Conservation (phyloP, 192 early-diverging fungal genomes). For the Phycomyces nitens region DNA sequence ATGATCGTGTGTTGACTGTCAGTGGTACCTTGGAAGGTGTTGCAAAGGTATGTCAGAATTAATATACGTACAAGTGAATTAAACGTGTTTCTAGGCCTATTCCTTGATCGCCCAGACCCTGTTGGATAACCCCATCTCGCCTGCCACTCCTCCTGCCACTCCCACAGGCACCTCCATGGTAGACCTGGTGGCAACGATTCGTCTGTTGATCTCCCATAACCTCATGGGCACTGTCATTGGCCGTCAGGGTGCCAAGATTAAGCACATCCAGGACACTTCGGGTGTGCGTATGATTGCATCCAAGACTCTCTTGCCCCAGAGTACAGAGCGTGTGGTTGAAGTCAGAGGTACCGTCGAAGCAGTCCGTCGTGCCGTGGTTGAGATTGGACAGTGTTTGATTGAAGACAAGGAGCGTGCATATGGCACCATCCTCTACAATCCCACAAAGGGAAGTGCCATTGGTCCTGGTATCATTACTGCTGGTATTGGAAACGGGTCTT, state of each 20-base stretch:
- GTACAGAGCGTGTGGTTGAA: slow-evolving; percentile 89
- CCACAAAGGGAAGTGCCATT: slow-evolving; percentile 39
- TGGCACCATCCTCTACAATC: slow-evolving; percentile 84
- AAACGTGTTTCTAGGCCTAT: slow-evolving; percentile 71
- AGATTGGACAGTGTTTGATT: slow-evolving; percentile 81
- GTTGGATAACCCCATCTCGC: slow-evolving; percentile 68
- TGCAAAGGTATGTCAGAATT: slow-evolving; percentile 55
- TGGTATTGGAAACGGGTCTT: neutral
- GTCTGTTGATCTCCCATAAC: slow-evolving; percentile 87
- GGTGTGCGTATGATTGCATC: slow-evolving; percentile 81
- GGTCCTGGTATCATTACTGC: neutral
- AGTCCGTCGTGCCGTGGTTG: slow-evolving; percentile 79
- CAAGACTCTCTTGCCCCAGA: slow-evolving; percentile 90
- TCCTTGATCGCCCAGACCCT: slow-evolving; percentile 76
- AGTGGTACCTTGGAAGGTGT: slow-evolving; percentile 68
- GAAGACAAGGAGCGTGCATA: slow-evolving; percentile 82
- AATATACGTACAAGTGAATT: too few relatives aligned
- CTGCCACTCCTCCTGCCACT: slow-evolving; percentile 45
- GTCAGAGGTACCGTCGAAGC: slow-evolving; percentile 81
- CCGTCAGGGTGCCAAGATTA: slow-evolving; percentile 89
- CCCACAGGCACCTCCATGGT: slow-evolving; percentile 43
- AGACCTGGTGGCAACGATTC: slow-evolving; percentile 58
- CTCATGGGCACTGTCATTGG: slow-evolving; percentile 94
- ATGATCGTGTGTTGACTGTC: slow-evolving; percentile 80
- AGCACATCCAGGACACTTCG: slow-evolving; percentile 92